phyloP scores from a whole-genome alignment of 2,329 filamentous ascomycete species.

The Achaetomium macrosporum region DNA sequence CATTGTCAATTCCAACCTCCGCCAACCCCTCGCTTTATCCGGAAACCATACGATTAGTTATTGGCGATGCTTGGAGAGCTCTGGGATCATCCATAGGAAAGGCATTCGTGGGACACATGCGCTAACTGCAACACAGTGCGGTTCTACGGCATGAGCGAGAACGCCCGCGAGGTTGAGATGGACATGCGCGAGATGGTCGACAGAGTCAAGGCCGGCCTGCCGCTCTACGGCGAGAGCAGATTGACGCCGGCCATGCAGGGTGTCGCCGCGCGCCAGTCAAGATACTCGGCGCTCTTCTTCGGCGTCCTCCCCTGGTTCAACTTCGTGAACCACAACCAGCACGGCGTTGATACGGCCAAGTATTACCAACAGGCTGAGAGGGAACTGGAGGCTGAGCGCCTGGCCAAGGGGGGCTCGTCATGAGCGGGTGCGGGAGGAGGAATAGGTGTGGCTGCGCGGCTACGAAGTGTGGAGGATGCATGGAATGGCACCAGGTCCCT shows the following conservation, averaged over 20 bases:
- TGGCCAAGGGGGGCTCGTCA: constrained; percentile 17
- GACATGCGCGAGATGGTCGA: constrained; percentile 98
- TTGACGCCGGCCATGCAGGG: constrained; percentile 89
- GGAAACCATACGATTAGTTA: too few relatives aligned
- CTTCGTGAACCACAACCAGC: constrained; percentile 92
- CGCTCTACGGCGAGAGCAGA: constrained; percentile 76
- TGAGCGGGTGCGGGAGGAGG: constrained; percentile 2
- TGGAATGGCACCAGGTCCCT: background rate
- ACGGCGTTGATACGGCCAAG: constrained; percentile 96
- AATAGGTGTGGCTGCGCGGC: background rate
- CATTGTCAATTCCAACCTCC: background rate
- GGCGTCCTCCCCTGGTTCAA: constrained; percentile 95
- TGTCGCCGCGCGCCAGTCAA: constrained; percentile 83
- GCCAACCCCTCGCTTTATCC: too few relatives aligned
- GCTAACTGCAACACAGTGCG: constrained; percentile 53
- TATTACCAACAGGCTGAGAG: constrained; percentile 95
- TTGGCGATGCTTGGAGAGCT: background rate
- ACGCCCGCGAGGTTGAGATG: constrained; percentile 84
- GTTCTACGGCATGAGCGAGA: constrained; percentile 94
- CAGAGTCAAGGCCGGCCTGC: constrained; percentile 87
- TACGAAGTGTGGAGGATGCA: background rate
- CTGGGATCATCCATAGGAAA: too few relatives aligned
- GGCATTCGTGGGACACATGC: background rate
- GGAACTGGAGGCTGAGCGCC: constrained; percentile 75
- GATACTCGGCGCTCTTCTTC: constrained; percentile 79